Evolutionary conservation across 2,329 filamentous ascomycete species (phyloP), one percentile per base, ranked within the genome.

Genomic region (Penicillium digitatum): DNA sequence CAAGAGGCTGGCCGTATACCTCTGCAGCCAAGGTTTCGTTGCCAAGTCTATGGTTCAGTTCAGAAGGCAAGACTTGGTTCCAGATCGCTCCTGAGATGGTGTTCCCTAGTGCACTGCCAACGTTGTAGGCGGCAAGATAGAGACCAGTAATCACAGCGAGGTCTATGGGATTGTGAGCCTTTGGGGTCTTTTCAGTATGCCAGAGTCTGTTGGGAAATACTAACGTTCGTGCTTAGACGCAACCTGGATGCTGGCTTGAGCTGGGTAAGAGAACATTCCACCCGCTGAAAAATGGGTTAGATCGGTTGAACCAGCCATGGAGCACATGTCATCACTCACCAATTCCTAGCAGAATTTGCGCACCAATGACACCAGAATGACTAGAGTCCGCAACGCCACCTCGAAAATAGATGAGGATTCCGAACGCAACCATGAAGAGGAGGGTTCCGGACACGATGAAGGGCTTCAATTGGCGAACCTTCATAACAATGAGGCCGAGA

Each of bases 371-470:
- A 27, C 85, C 85, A 1, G 79, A 76, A 53, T 82, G 74, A 56
- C 72, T 76, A 10, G 75, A 68, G 0, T 62, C 34, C 1, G 68
- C 72, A 0, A 74, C 64, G 6, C 79, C 78, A 34, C 84, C 84
- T n/a, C 85, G 82, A 74, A 77, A 87, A 61, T 78, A 76, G 64
- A 87, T 86, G 18, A 87, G 74, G 1, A 87, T 76, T 10, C 84
- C 85, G 59, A 86, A 87, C 0, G 84, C 83, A n/a, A 85, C 81
- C 63, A 84, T 75, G 73, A 84, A 87, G 2, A 87, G 74, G 9
- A 74, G 70, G 1, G 83, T 86, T 32, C 85, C 85, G 27, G 72
- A 71, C 37, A 87, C 69, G 64, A 87, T 86, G 68, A 87, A 85
- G n/a, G 76, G 67, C 65, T 87, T 87, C 65, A 87, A 78, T 24